Evolutionary conservation across 352 stramenopile species (phyloP).

Genomic region (Pythium utonaiense): DNA sequence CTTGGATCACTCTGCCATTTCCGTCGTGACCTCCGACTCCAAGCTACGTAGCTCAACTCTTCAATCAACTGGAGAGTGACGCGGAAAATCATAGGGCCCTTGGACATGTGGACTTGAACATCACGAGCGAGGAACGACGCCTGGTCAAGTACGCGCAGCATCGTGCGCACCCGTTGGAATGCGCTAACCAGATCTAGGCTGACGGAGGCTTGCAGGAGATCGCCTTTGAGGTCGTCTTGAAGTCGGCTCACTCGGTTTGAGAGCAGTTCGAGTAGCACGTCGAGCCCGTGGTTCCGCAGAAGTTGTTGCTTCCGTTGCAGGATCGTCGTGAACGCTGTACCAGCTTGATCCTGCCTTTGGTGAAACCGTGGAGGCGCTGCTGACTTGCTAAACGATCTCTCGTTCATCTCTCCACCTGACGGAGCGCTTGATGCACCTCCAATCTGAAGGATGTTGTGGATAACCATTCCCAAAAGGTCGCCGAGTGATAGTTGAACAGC

Average conservation of each 20-base stretch:
- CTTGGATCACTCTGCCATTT: conserved; percentile 28
- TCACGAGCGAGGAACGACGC: conserved; percentile 47
- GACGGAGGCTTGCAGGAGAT: conserved; percentile 3
- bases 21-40: conserved; percentile 17
- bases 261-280: conserved; percentile 24
- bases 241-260: conserved; percentile 9
- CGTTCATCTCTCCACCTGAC: background rate
- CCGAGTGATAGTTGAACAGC: conserved; percentile 25
- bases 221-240: background rate
- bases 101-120: conserved; percentile 50
- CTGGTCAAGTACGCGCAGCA: conserved; percentile 67
- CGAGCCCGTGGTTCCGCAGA: conserved; percentile 36
- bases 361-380: background rate
- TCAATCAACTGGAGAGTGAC: conserved; percentile 40
- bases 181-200: conserved; percentile 16
- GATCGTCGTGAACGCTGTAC: conserved; percentile 28
- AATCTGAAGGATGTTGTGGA: conserved; percentile 50
- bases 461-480: conserved; percentile 31
- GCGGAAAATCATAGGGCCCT: conserved; percentile 27
- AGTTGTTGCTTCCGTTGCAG: conserved; percentile 37
- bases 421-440: conserved; percentile 6
- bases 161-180: conserved; percentile 35
- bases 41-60: conserved; percentile 33
- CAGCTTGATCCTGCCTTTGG: conserved; percentile 15
- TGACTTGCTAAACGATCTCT: background rate